These are phyloP conservation scores for Pythium vanterpoolii DNA, from an alignment of 352 stramenopile species.

Conservation along the genomic window DNA sequence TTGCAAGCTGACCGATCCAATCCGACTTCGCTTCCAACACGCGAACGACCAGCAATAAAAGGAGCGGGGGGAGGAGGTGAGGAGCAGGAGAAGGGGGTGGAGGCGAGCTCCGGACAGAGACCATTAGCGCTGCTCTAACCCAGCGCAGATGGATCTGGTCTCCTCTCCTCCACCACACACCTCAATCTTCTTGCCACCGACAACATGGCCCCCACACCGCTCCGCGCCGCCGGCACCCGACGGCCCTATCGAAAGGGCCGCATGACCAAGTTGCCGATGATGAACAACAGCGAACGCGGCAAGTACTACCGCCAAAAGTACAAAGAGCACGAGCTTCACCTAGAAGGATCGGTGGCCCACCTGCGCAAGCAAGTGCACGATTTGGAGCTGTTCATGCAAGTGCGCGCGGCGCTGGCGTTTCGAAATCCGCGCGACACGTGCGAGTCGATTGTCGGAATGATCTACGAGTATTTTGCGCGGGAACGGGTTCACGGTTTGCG, in stretches of 20 bases:
- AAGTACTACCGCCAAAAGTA: slow-evolving; percentile 70
- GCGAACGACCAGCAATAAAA: too few species aligned
- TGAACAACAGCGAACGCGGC: slow-evolving; percentile 66
- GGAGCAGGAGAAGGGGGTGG: too few species aligned
- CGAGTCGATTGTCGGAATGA: slow-evolving; percentile 3
- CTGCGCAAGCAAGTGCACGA: slow-evolving; percentile 38
- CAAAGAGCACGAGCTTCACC: slow-evolving; percentile 43
- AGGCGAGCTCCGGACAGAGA: too few species aligned
- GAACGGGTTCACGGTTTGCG: slow-evolving; percentile 11
- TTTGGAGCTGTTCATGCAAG: slow-evolving; percentile 32
- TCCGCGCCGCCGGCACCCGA: neutral
- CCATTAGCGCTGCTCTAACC: too few species aligned
- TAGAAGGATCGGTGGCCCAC: slow-evolving; percentile 33
- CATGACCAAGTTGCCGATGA: slow-evolving; percentile 43
- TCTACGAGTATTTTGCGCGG: slow-evolving; percentile 21
- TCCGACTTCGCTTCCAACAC: neutral
- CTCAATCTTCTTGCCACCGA: neutral
- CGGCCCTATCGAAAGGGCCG: slow-evolving; percentile 5
- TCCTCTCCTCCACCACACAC: neutral
- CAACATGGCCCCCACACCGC: neutral
- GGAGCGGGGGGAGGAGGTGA: neutral
- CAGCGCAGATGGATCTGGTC: too few species aligned
- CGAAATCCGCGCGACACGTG: slow-evolving; percentile 8
- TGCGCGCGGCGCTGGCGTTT: slow-evolving; percentile 30
- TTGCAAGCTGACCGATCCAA: neutral